These are phyloP conservation scores for Cyclotella sp. DNA, from an alignment of 108 stramenopile species.

Conservation along the genomic window DNA sequence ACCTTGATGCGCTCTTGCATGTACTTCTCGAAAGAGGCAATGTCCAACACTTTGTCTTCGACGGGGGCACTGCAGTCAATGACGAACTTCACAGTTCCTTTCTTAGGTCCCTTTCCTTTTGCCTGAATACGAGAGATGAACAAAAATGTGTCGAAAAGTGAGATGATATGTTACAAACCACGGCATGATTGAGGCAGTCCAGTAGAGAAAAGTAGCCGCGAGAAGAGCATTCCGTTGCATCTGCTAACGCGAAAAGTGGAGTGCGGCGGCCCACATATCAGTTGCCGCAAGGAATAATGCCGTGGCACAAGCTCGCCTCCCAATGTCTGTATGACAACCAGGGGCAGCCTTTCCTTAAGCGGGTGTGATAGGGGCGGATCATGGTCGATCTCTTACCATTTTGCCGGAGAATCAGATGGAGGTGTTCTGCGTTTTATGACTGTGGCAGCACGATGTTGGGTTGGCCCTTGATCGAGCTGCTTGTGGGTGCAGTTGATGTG, in stretches of 20 bases:
- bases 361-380: constrained; percentile 63
- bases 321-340: constrained; percentile 22
- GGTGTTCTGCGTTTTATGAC: not conserved
- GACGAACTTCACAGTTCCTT: constrained; percentile 92
- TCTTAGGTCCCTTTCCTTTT: constrained; percentile 85
- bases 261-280: constrained; percentile 33
- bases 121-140: constrained; percentile 52
- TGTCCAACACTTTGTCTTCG: constrained; percentile 98
- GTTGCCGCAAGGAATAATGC: constrained; percentile 62
- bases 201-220: no score
- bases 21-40: constrained; percentile 98
- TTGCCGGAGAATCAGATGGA: constrained; percentile 23
- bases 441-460: no score
- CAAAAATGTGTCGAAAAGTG: not conserved
- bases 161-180: not conserved
- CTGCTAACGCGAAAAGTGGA: constrained; percentile 26
- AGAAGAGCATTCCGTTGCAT: not conserved
- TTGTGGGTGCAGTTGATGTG: no score
- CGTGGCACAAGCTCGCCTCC: constrained; percentile 56
- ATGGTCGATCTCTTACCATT: constrained; percentile 58
- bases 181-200: not conserved
- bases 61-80: constrained; percentile 98
- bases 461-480: no score
- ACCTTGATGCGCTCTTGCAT: constrained; percentile 98
- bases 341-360: constrained; percentile 59